Percentiles rank a stretch among this genome's conserved stretches.
Conservation (phyloP, 73 alveolate species). For the Durusdinium trenchii region DNA sequence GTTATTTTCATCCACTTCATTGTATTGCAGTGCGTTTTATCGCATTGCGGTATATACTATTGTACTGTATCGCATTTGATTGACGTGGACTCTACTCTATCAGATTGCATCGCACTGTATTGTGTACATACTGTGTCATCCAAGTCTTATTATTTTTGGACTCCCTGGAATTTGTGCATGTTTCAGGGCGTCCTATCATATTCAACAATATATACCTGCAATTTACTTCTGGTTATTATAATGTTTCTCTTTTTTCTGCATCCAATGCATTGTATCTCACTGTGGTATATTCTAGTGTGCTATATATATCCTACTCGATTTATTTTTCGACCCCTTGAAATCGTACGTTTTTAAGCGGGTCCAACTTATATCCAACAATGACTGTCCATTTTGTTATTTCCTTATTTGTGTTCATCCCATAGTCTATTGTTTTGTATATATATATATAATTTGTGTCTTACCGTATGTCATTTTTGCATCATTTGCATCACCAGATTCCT, state of each 20-base stretch:
- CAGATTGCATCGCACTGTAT: neutral
- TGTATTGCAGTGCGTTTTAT: neutral
- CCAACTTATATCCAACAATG: no score
- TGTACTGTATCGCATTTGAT: neutral
- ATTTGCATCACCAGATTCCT: no score
- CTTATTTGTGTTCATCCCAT: neutral
- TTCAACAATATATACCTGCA: neutral
- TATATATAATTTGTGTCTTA: no score
- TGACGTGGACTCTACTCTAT: neutral
- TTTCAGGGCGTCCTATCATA: neutral
- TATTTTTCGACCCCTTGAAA: no score
- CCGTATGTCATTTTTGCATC: neutral
- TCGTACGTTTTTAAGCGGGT: no score
- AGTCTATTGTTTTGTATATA: neutral
- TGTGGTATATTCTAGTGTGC: neutral
- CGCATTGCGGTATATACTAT: neutral
- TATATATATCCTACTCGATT: neutral
- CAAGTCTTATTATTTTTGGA: neutral
- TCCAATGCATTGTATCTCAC: neutral
- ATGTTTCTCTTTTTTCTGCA: neutral
- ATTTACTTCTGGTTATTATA: neutral
- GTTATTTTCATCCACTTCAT: no score
- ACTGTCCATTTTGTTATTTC: neutral
- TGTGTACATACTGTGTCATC: neutral
- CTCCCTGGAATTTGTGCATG: neutral